These are phyloP conservation scores for Fonsecaea multimorphosa DNA, from an alignment of 2,329 filamentous ascomycete species.

Conservation along the genomic window DNA sequence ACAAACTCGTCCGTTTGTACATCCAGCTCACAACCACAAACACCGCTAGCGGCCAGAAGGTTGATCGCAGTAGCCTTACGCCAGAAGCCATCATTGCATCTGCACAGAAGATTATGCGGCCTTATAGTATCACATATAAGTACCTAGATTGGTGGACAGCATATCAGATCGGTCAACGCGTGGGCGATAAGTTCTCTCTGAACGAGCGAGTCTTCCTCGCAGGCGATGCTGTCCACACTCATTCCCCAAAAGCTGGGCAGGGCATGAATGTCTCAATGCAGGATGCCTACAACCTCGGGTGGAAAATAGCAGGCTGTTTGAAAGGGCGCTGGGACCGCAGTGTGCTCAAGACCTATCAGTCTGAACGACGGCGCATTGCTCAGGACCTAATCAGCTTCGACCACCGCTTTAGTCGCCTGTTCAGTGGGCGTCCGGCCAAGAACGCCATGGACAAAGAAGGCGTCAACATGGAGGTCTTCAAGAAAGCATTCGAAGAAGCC, in stretches of 20 bases:
- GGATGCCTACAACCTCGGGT: constrained; percentile 65
- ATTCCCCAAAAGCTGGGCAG: constrained; percentile 60
- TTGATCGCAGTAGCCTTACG: constrained; percentile 59
- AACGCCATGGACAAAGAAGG: constrained; percentile 66
- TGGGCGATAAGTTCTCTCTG: too few relatives aligned
- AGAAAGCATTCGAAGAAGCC: constrained; percentile 64
- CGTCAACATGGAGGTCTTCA: constrained; percentile 68
- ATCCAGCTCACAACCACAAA: constrained; percentile 33
- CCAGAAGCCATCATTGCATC: constrained; percentile 67
- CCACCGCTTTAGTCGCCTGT: constrained; percentile 60
- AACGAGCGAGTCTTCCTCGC: too few relatives aligned
- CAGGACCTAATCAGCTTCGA: constrained; percentile 71
- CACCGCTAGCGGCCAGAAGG: constrained; percentile 55
- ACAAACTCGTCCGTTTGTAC: constrained; percentile 63
- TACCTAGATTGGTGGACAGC: constrained; percentile 72
- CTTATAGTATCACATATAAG: constrained; percentile 69
- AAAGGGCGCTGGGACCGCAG: constrained; percentile 48
- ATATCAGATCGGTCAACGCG: constrained; percentile 59
- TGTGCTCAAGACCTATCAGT: constrained; percentile 60
- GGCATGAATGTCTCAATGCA: constrained; percentile 77
- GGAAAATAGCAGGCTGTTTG: constrained; percentile 61
- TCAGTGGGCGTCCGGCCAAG: constrained; percentile 62
- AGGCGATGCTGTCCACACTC: constrained; percentile 58
- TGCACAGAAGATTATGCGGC: constrained; percentile 68
- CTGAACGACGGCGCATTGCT: constrained; percentile 64